Evolutionary conservation across 225 moss, liverwort and hornwort genomes (phyloP).

Genomic region (Marchantia polymorpha): DNA sequence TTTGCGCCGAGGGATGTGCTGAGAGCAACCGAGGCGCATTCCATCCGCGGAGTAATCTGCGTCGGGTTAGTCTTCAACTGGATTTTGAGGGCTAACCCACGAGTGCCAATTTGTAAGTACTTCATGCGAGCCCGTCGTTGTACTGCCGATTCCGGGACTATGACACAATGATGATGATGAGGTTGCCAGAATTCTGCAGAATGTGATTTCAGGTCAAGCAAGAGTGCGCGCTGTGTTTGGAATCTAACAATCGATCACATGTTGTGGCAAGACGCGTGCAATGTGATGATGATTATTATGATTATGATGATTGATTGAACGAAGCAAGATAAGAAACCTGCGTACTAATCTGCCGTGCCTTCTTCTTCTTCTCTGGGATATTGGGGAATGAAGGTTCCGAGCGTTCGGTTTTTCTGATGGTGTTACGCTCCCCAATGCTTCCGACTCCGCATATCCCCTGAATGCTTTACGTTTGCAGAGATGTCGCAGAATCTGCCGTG

Average conservation of each 20-base stretch:
- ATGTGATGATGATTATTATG: neutral
- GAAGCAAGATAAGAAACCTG: neutral
- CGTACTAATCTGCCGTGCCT: slow-evolving; percentile 13
- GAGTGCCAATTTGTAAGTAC: slow-evolving; percentile 27
- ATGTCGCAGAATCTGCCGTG: slow-evolving; percentile 32
- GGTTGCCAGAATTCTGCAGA: neutral
- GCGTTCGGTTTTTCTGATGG: neutral
- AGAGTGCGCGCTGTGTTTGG: neutral
- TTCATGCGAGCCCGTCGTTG: neutral
- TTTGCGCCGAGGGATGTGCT: slow-evolving; percentile 27
- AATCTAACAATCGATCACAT: neutral
- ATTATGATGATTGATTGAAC: neutral
- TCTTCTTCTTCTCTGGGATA: slow-evolving; percentile 3
- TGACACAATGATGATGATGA: neutral
- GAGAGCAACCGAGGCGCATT: slow-evolving; percentile 22
- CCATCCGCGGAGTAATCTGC: neutral
- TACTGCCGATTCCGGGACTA: neutral
- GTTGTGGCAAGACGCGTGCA: no score
- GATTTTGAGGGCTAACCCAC: slow-evolving; percentile 41
- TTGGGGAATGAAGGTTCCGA: slow-evolving; percentile 3
- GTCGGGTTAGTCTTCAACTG: slow-evolving; percentile 42
- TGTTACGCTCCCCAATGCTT: slow-evolving; percentile 1
- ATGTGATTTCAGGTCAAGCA: neutral
- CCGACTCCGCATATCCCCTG: slow-evolving; percentile 15
- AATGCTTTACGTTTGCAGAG: slow-evolving; percentile 31